Percentiles rank a stretch among this genome's conserved stretches.
Conservation (phyloP, 495 filamentous ascomycete species). For the Melanomma pulvis-pyrius region DNA sequence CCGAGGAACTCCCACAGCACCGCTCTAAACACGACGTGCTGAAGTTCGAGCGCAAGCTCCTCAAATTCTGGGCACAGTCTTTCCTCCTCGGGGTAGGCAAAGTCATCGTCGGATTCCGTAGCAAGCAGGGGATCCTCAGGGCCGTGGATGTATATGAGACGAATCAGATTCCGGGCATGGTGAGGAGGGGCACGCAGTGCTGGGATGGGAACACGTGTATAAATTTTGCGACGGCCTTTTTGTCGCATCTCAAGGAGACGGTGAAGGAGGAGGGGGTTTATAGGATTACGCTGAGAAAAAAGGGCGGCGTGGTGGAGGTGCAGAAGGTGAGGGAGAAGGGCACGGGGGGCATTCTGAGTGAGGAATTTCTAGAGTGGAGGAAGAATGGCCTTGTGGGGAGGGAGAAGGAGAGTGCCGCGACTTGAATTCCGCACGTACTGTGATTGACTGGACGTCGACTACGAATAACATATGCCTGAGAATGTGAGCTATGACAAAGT, state of each 20-base stretch:
- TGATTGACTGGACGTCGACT: no score
- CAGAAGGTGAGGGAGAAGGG: slow-evolving; percentile 71
- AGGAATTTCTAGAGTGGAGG: slow-evolving; percentile 76
- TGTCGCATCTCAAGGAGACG: slow-evolving; percentile 72
- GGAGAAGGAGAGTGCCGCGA: background rate
- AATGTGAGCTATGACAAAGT: no score
- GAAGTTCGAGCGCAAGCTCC: slow-evolving; percentile 83
- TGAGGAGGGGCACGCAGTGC: slow-evolving; percentile 63
- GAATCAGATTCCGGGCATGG: slow-evolving; percentile 69
- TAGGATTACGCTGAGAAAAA: slow-evolving; percentile 65
- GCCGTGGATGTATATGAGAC: slow-evolving; percentile 78
- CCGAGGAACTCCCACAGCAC: slow-evolving; percentile 61
- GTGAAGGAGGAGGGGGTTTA: slow-evolving; percentile 77
- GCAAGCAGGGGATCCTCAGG: slow-evolving; percentile 68
- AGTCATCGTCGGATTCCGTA: slow-evolving; percentile 88
- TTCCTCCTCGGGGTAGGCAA: slow-evolving; percentile 91
- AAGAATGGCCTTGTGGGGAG: background rate
- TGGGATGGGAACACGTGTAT: slow-evolving; percentile 94
- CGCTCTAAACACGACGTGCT: slow-evolving; percentile 60
- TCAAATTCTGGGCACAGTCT: slow-evolving; percentile 96
- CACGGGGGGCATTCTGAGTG: slow-evolving; percentile 74
- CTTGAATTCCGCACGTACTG: no score
- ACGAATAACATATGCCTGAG: no score
- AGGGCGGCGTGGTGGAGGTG: slow-evolving; percentile 68
- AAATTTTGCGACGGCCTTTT: slow-evolving; percentile 76